Percentiles rank a stretch among this genome's conserved stretches.
phyloP scores from a whole-genome alignment of 345 rosid genomes.

The Reutealis trisperma region DNA sequence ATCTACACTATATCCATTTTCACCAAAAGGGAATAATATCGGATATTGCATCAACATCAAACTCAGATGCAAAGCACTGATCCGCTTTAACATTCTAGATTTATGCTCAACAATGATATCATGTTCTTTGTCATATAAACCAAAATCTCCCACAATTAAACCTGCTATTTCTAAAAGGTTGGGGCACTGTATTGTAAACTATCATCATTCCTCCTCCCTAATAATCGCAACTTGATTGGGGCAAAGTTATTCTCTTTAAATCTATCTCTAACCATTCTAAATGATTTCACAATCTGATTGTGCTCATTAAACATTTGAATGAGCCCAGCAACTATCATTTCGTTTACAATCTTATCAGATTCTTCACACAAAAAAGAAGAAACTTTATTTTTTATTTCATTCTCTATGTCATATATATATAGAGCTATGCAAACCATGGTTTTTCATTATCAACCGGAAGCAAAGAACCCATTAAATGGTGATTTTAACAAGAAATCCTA shows the following conservation, averaged over 20 bases:
- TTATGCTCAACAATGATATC: neutral
- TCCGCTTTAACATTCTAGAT: rapidly evolving
- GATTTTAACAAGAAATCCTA: too few relatives aligned
- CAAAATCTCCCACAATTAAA: neutral
- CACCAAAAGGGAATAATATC: neutral
- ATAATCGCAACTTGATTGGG: too few relatives aligned
- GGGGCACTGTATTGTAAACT: too few relatives aligned
- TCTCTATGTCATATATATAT: slow-evolving; percentile 6
- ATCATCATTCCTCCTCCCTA: too few relatives aligned
- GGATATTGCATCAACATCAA: neutral
- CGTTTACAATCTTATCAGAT: rapidly evolving
- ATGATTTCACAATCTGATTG: too few relatives aligned
- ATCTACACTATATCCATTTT: neutral
- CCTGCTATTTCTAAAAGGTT: too few relatives aligned
- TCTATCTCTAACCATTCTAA: too few relatives aligned
- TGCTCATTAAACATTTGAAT: neutral
- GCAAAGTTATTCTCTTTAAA: too few relatives aligned
- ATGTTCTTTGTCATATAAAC: too few relatives aligned
- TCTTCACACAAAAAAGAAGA: neutral
- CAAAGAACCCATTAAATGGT: too few relatives aligned
- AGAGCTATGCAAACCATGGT: neutral
- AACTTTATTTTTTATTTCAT: neutral
- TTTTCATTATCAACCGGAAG: rapidly evolving
- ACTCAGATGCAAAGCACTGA: neutral
- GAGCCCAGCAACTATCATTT: too few relatives aligned